Evolutionary conservation across 768 basidiomycete species (phyloP), one percentile per base, ranked within the genome.

Genomic region (Kondoa subrosea): DNA sequence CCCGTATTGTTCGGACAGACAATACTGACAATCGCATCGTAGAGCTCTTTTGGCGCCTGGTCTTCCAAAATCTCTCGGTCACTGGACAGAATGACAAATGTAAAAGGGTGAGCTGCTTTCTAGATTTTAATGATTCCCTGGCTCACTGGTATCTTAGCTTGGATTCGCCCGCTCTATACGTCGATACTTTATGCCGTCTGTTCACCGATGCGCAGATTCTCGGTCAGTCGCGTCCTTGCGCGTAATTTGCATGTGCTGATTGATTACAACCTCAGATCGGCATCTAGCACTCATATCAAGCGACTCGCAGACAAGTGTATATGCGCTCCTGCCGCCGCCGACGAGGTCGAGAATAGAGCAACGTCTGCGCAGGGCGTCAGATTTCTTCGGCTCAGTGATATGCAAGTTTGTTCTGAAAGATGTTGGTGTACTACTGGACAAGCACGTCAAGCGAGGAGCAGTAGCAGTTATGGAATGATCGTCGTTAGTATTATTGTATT

Each of bases 391-490:
- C 29, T 87, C 82, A 65, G 89, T 91, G 69, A 84, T 93, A 66
- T 81, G 91, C 70, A 87, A 87, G 21, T 91, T 93, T 76, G 89
- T 93, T 73, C 85, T 93, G 73, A 85, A 85, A 65, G 89, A 91
- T 76, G 81, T 91, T 71, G 87, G 88, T 56, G 84, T 86, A 73
- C 78, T 92, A 63, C 80, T 92, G 70, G 91, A 92, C 80, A 91
- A 92, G 78, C 91, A 91, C 77, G 87, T 86, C 71, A 91, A 91
- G 82, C 88, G 88, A 76, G 89, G 88, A 78, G 89, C 89, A 79
- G 89, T 89, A 78, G 89, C 88, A 87, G 81, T 90, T 40, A 87
- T 85, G 40, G 89, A 91, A 75, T 90, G 67, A 34, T 29, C 4
- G 14, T n/a, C n/a, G 8, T 31, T 60, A 14, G 58, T 31, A 27